Base-by-base conservation (phyloP, 2,329 filamentous ascomycete genomes). In the Drechslera avenae region DNA sequence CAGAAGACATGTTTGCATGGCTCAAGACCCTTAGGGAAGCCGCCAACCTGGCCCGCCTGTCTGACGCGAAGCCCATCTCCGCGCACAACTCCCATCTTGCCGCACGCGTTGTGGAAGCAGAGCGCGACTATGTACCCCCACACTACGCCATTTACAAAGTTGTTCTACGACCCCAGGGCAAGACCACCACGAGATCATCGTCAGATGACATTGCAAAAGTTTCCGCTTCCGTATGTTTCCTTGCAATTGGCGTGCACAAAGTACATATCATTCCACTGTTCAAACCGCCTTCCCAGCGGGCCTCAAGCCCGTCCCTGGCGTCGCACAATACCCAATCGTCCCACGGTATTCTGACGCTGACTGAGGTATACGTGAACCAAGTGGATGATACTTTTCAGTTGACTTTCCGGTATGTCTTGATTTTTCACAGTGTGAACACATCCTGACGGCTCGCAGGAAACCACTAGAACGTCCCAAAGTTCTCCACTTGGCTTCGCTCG, bases 91-190 rank as follows among this genome's bases (percentile, higher is more conserved):
- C 88, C 10, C 82, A 86, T 57, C 83, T 86, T 64, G 81, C 85
- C 33, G 83, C 83, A 16, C 77, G 83, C 32, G 79, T 83, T 45
- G 75, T 89, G 17, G 86, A 89, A 64, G 78, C 82, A 50, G 84
- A 87, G 56, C 78, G 83, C 48, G 87, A 90, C 68, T 90, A 89
- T 66, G 84, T 88, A 57, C 83, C 86, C 26, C 76, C 81, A 23
- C 82, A 84, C 55, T 89, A 88, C 68, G 82, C 83, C 55, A 83
- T 89, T 60, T 89, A 86, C 74, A 84, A 86, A 54, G 85, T 88
- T 7, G 84, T 88, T 19, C 83, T 86, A 63, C 81, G 86, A 54
- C 78, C 82, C n/a, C 73, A 79, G 10, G 77, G 78, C 57, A 86
- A 86, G 71, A 76, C 78, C 14, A 74, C 76, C 26, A 76, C 78